Evolutionary conservation across 2,329 filamentous ascomycete genomes (phyloP).

Genomic region (Spiromastix sp.): DNA sequence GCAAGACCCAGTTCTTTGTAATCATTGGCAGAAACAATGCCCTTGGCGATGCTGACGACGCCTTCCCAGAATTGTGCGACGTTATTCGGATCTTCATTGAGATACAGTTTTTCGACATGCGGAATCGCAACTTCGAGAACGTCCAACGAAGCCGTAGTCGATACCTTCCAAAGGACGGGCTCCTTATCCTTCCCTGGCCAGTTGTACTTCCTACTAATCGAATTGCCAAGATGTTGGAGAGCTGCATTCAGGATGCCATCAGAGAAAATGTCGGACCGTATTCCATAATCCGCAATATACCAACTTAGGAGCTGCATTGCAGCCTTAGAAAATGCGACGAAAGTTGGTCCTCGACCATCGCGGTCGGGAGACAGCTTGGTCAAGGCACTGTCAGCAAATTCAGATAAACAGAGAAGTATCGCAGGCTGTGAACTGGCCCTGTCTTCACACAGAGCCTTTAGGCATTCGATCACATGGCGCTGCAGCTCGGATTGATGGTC

Average conservation of each 20-base stretch:
- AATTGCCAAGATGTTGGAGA: constrained; percentile 55
- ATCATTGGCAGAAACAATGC: constrained; percentile 59
- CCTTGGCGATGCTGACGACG: constrained; percentile 54
- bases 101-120: constrained; percentile 41
- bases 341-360: constrained; percentile 55
- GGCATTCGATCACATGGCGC: constrained; percentile 22
- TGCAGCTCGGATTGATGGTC: constrained; percentile 30
- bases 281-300: constrained; percentile 30
- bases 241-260: constrained; percentile 56
- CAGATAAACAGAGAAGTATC: constrained; percentile 43
- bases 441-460: constrained; percentile 26
- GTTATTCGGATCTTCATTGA: constrained; percentile 21
- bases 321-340: constrained; percentile 77
- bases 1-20: constrained; percentile 35
- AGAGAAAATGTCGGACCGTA: constrained; percentile 57
- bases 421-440: constrained; percentile 26
- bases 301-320: constrained; percentile 58
- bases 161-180: constrained; percentile 66
- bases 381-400: constrained; percentile 55
- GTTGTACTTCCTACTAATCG: constrained; percentile 70
- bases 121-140: constrained; percentile 58
- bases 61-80: constrained; percentile 58
- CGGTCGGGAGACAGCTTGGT: constrained; percentile 26
- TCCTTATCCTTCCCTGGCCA: constrained; percentile 64
- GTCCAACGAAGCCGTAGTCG: constrained; percentile 59